phyloP scores from a whole-genome alignment of 129 eudicot genomes.

The Pulicaria dysenterica region DNA sequence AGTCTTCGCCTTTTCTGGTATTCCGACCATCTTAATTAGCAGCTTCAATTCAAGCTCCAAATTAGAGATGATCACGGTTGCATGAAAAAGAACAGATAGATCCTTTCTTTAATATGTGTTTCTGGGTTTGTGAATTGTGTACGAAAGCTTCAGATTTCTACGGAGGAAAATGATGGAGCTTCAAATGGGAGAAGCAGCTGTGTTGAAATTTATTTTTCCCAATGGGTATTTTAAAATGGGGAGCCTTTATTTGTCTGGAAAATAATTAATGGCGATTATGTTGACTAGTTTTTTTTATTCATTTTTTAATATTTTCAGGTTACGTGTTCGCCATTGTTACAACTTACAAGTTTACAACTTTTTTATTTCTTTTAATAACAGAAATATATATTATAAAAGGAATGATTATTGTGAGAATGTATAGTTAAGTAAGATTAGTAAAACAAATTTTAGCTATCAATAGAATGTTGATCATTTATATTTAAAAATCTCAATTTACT shows the following conservation, averaged over 20 bases:
- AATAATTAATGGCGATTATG: not conserved
- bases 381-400: too few species aligned
- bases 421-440: too few species aligned
- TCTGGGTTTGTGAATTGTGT: constrained; percentile 11
- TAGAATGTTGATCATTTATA: too few species aligned
- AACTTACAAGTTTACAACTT: too few species aligned
- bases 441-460: too few species aligned
- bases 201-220: constrained; percentile 1
- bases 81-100: constrained; percentile 19
- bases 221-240: not conserved
- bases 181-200: constrained; percentile 16
- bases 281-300: not conserved
- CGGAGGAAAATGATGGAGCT: constrained; percentile 12
- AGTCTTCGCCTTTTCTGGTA: constrained; percentile 37
- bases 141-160: constrained; percentile 1
- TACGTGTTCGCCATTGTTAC: not conserved
- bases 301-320: not conserved
- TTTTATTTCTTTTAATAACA: too few species aligned
- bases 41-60: not conserved
- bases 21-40: constrained; percentile 32
- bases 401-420: too few species aligned
- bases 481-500: too few species aligned
- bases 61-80: constrained; percentile 17
- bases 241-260: not conserved
- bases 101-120: constrained; percentile 23